phyloP scores from a whole-genome alignment of 306 rosid genomes.

The Malus sieversii region DNA sequence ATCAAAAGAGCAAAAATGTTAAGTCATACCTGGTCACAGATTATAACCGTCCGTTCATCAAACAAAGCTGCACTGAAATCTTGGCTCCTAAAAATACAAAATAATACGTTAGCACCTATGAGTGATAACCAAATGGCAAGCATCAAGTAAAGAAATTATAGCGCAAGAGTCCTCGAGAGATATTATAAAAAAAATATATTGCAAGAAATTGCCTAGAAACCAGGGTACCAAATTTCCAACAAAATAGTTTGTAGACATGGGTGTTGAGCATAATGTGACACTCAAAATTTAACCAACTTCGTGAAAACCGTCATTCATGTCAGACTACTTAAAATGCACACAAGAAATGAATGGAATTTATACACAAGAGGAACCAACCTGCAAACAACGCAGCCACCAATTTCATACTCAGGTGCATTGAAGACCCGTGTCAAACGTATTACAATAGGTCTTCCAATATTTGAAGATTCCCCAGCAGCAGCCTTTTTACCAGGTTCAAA shows the following conservation, averaged over 20 bases:
- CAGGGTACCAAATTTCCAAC: not conserved
- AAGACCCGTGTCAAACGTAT: slow-evolving; percentile 81
- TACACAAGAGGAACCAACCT: slow-evolving; percentile 41
- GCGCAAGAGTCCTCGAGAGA: not conserved
- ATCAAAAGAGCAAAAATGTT: not conserved
- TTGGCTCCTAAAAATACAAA: slow-evolving; percentile 44
- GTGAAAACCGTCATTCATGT: not conserved
- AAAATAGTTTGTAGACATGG: not conserved
- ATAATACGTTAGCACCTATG: not conserved
- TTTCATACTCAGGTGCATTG: slow-evolving; percentile 72
- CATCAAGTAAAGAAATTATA: not conserved
- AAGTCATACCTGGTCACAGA: slow-evolving; percentile 87
- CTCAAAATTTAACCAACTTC: not conserved
- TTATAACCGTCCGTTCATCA: slow-evolving; percentile 86
- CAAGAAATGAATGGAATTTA: not conserved
- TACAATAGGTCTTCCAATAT: slow-evolving; percentile 60
- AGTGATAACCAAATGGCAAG: not conserved
- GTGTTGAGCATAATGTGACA: not conserved
- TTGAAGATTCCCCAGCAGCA: slow-evolving; percentile 41
- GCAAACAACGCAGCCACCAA: slow-evolving; percentile 98
- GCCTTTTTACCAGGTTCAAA: slow-evolving; percentile 42
- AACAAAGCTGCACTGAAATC: slow-evolving; percentile 88
- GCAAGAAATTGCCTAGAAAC: not conserved
- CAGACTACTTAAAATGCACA: not conserved
- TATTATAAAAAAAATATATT: not conserved